Percentiles rank a stretch among this genome's conserved stretches.
Evolutionary conservation across 768 basidiomycete genomes (phyloP).

Genomic region (Termitomyces sp.): DNA sequence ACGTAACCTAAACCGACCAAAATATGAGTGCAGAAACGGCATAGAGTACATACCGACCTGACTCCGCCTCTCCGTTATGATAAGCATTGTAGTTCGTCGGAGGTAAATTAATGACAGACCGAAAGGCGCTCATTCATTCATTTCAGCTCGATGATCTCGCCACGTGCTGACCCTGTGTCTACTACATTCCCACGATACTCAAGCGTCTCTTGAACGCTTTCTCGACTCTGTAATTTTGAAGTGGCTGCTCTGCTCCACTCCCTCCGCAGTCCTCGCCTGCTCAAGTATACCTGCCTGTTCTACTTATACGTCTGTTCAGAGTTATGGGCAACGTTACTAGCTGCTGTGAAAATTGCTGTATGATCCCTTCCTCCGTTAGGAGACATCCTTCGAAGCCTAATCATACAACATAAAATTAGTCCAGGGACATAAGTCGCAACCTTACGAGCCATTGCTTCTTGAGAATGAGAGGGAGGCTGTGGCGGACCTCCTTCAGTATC

Average conservation of each 20-base stretch:
- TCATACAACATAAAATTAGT: conserved; percentile 35
- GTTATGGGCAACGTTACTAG: conserved; percentile 74
- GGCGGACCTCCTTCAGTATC: conserved; percentile 92
- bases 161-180: conserved; percentile 6
- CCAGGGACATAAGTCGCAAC: conserved; percentile 75
- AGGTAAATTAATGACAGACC: too few relatives aligned
- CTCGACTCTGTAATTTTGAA: conserved; percentile 15
- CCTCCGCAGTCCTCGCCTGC: conserved; percentile 9
- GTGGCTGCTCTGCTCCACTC: conserved; percentile 12
- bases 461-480: conserved; percentile 98
- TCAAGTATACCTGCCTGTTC: conserved; percentile 6
- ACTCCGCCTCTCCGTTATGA: too few relatives aligned
- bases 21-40: too few relatives aligned
- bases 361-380: conserved; percentile 22
- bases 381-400: conserved; percentile 15
- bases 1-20: too few relatives aligned
- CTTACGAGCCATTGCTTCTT: conserved; percentile 80
- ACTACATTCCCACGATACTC: conserved; percentile 8
- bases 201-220: conserved; percentile 3
- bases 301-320: background rate
- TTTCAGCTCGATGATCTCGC: background rate
- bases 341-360: conserved; percentile 84
- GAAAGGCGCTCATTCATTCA: too few relatives aligned
- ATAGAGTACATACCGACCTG: too few relatives aligned
- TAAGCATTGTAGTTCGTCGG: too few relatives aligned